Evolutionary conservation across 2,329 filamentous ascomycete species (phyloP).

Genomic region (Corinectria fuckeliana): DNA sequence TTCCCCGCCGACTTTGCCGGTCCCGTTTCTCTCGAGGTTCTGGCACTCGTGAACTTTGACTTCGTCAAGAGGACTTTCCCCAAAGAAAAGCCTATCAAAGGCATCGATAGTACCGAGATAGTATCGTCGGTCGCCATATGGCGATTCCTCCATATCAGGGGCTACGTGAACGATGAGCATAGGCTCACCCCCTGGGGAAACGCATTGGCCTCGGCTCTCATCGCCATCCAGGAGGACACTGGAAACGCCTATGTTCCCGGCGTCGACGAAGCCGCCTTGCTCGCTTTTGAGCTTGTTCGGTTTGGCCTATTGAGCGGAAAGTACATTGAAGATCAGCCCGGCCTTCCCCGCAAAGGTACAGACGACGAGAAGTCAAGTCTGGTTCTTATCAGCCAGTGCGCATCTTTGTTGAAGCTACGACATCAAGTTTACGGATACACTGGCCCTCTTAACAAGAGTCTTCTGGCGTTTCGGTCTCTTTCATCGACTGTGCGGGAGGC

Average conservation of each 20-base stretch:
- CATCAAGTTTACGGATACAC: conserved; percentile 92
- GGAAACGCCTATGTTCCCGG: conserved; percentile 52
- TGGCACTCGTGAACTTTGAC: conserved; percentile 70
- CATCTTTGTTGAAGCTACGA: conserved; percentile 80
- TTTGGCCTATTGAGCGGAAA: conserved; percentile 79
- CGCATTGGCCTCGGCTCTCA: conserved; percentile 74
- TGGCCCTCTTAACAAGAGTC: conserved; percentile 87
- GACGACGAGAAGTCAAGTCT: conserved; percentile 80
- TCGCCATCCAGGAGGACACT: conserved; percentile 63
- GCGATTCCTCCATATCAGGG: conserved; percentile 88
- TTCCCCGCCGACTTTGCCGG: conserved; percentile 51
- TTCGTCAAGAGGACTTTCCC: conserved; percentile 74
- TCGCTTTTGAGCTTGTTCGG: conserved; percentile 85
- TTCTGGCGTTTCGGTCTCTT: conserved; percentile 86
- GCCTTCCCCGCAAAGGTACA: conserved; percentile 60
- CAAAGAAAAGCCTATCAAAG: conserved; percentile 62
- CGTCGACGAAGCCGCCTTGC: conserved; percentile 78
- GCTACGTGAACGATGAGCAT: conserved; percentile 81
- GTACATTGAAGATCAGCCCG: conserved; percentile 62
- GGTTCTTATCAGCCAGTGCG: conserved; percentile 84
- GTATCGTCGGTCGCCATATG: conserved; percentile 77
- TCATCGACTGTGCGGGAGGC: conserved; percentile 79
- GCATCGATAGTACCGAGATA: conserved; percentile 71
- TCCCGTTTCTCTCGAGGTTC: conserved; percentile 63
- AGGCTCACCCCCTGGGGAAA: conserved; percentile 84